Evolutionary conservation across 805 yeast species (phyloP).

Genomic region (Saccharomycopsis fibuligera): DNA sequence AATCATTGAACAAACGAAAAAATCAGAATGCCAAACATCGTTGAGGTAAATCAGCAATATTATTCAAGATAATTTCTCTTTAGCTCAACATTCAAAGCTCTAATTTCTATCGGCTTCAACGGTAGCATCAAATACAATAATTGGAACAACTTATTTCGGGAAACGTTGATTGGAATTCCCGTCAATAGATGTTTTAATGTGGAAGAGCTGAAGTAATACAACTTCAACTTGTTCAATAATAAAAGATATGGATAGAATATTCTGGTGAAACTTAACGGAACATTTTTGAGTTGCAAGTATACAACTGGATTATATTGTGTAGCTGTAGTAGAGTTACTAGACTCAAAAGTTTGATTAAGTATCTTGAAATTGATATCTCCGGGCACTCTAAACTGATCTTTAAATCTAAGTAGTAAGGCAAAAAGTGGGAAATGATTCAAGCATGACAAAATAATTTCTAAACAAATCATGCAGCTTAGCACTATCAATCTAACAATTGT

Average conservation of each 20-base stretch:
- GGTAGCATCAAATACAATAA: slow-evolving; percentile 8
- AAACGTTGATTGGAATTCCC: slow-evolving; percentile 41
- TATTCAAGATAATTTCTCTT: slow-evolving; percentile 7
- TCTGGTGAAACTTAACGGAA: slow-evolving; percentile 37
- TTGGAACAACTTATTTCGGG: slow-evolving; percentile 41
- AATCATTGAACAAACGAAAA: not conserved
- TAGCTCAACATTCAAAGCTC: slow-evolving; percentile 3
- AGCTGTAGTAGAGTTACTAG: not conserved
- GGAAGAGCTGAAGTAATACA: slow-evolving; percentile 37
- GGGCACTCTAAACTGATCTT: slow-evolving; percentile 67
- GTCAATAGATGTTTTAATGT: slow-evolving; percentile 36
- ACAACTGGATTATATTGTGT: slow-evolving; percentile 12
- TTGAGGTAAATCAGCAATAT: not conserved
- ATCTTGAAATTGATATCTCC: slow-evolving; percentile 42
- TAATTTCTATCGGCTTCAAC: not conserved
- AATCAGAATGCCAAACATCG: not conserved
- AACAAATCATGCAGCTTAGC: slow-evolving; percentile 39
- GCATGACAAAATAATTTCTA: slow-evolving; percentile 56
- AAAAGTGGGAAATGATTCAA: slow-evolving; percentile 85
- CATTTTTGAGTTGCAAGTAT: slow-evolving; percentile 32
- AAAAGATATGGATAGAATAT: slow-evolving; percentile 45
- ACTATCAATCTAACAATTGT: slow-evolving; percentile 50
- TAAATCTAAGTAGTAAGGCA: slow-evolving; percentile 68
- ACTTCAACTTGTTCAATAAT: slow-evolving; percentile 34
- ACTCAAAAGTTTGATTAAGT: slow-evolving; percentile 9